Percentiles rank a stretch among this genome's conserved stretches.
Conservation (phyloP, 495 filamentous ascomycete genomes). For the Venustampulla echinocandica region DNA sequence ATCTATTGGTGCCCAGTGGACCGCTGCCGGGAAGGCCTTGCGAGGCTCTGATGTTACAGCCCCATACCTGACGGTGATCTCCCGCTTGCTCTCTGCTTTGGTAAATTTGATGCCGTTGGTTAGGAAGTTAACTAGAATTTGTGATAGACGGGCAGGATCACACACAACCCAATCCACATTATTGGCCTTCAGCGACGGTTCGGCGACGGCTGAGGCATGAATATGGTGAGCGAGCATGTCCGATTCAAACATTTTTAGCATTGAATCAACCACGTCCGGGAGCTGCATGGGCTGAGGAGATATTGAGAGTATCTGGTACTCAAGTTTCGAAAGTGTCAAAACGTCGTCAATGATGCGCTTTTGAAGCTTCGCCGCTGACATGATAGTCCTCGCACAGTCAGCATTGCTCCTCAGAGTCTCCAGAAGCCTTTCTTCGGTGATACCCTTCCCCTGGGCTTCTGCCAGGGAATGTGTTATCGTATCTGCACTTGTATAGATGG, state of each 20-base stretch:
- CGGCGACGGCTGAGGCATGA: constrained; percentile 50
- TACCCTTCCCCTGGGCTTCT: constrained; percentile 20
- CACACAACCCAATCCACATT: constrained; percentile 56
- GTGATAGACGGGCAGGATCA: constrained; percentile 62
- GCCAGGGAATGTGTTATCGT: constrained; percentile 45
- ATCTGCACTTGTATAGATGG: constrained; percentile 62
- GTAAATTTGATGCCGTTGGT: constrained; percentile 73
- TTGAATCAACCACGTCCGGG: constrained; percentile 65
- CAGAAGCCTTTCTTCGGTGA: constrained; percentile 9
- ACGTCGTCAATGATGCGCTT: constrained; percentile 76
- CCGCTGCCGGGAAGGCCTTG: constrained; percentile 20
- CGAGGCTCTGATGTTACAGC: constrained; percentile 23
- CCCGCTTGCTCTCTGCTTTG: constrained; percentile 36
- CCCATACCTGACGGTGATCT: constrained; percentile 37
- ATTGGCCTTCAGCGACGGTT: constrained; percentile 45
- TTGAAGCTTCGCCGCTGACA: constrained; percentile 66
- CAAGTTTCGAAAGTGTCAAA: constrained; percentile 68
- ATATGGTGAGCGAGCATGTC: constrained; percentile 64
- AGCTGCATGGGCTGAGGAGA: constrained; percentile 54
- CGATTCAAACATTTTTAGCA: constrained; percentile 70
- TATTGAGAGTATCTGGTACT: constrained; percentile 60
- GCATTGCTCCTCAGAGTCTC: constrained; percentile 39
- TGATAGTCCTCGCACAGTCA: constrained; percentile 69
- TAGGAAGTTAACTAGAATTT: constrained; percentile 64
- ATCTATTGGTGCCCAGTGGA: not conserved